Conservation (phyloP, 371 early-diverging fungal species). For the Capillidium rhysosporum region DNA sequence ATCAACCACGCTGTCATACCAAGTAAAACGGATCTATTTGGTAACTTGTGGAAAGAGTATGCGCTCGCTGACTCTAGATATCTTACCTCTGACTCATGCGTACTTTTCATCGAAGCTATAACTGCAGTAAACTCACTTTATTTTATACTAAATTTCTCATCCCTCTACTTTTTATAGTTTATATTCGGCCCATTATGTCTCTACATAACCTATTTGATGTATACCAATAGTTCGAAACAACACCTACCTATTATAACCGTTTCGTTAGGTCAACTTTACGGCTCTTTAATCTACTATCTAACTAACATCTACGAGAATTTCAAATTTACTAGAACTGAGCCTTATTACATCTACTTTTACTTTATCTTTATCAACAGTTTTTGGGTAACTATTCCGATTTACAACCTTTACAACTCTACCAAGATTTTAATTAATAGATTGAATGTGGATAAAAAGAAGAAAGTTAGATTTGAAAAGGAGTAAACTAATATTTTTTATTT, state of each 20-base stretch:
- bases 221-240: neutral
- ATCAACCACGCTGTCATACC: conserved; percentile 33
- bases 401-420: neutral
- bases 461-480: too few relatives aligned
- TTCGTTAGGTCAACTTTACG: conserved; percentile 3
- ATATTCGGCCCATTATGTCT: neutral
- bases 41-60: conserved; percentile 84
- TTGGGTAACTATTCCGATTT: neutral
- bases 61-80: conserved; percentile 72
- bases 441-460: too few relatives aligned
- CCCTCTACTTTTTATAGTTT: neutral
- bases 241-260: neutral
- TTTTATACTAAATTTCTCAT: neutral
- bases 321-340: neutral
- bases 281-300: neutral
- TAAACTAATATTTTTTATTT: too few relatives aligned
- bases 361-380: neutral
- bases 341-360: neutral
- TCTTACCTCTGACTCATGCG: conserved; percentile 49
- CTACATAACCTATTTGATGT: neutral
- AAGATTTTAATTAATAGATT: neutral
- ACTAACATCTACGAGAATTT: neutral
- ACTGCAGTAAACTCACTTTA: conserved; percentile 41
- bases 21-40: conserved; percentile 33
- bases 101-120: conserved; percentile 60